A percentile compares a stretch with the other conserved stretches of the same genome.
These are phyloP conservation scores for Ascosphaera pollenicola DNA, from an alignment of 2,329 filamentous ascomycete species.

Conservation along the genomic window DNA sequence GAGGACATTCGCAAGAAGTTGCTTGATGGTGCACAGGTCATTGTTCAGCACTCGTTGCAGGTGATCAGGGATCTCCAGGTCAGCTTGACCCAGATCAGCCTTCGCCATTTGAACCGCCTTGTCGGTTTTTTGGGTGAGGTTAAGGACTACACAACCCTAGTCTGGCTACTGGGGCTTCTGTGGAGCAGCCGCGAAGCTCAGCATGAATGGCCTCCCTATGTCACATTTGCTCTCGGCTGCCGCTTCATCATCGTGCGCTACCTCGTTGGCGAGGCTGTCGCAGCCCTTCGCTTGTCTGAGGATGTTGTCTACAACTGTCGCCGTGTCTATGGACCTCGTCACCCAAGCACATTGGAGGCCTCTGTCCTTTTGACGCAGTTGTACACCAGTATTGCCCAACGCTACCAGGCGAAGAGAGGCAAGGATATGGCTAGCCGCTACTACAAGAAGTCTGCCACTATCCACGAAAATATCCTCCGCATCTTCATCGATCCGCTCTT, in stretches of 20 bases:
- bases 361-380: slow-evolving; percentile 27
- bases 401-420: slow-evolving; percentile 14
- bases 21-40: slow-evolving; percentile 17
- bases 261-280: slow-evolving; percentile 22
- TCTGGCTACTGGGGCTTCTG: slow-evolving; percentile 19
- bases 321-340: slow-evolving; percentile 26
- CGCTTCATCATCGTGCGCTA: slow-evolving; percentile 29
- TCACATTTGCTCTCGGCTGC: slow-evolving; percentile 28
- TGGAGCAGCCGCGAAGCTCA: slow-evolving; percentile 26
- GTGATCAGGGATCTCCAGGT: slow-evolving; percentile 20
- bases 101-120: slow-evolving; percentile 21
- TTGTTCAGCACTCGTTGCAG: slow-evolving; percentile 20
- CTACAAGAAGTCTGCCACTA: slow-evolving; percentile 16
- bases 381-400: slow-evolving; percentile 21
- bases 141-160: slow-evolving; percentile 21
- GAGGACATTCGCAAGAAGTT: slow-evolving; percentile 17
- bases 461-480: slow-evolving; percentile 18
- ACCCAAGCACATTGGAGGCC: slow-evolving; percentile 25
- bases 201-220: slow-evolving; percentile 10
- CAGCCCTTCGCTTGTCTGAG: slow-evolving; percentile 27
- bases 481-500: slow-evolving; percentile 14
- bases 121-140: slow-evolving; percentile 23
- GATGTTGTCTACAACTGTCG: slow-evolving; percentile 33
- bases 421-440: slow-evolving; percentile 16
- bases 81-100: slow-evolving; percentile 20